phyloP scores from a whole-genome alignment of 2,329 filamentous ascomycete species.

The Trichoderma breve region DNA sequence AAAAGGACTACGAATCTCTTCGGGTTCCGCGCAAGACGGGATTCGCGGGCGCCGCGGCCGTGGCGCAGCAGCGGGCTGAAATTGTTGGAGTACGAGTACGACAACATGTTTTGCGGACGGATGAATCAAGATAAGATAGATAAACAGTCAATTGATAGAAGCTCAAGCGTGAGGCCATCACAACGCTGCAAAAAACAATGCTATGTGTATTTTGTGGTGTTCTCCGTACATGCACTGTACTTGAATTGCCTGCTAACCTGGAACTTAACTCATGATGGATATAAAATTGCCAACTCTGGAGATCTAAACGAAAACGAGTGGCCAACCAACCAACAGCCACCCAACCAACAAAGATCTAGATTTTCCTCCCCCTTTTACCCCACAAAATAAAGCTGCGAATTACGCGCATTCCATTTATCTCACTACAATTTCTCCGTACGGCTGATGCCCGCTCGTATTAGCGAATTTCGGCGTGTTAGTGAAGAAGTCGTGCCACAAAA shows the following conservation, averaged over 20 bases:
- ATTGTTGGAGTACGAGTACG: not conserved
- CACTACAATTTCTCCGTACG: not conserved
- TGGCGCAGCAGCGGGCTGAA: not conserved
- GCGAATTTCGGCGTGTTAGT: not conserved
- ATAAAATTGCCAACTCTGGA: not conserved
- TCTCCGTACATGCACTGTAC: not conserved
- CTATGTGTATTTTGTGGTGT: not conserved
- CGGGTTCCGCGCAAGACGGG: not conserved
- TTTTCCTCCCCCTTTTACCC: not conserved
- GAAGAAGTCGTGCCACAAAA: not conserved
- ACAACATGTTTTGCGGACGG: not conserved
- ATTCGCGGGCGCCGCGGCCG: not conserved
- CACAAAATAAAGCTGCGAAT: slow-evolving; percentile 6
- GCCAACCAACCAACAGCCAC: not conserved
- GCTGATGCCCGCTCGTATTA: not conserved
- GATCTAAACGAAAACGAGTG: not conserved
- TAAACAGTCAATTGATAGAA: not conserved
- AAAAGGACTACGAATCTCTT: not conserved
- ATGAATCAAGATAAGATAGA: not conserved
- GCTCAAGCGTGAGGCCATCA: not conserved
- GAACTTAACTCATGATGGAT: not conserved
- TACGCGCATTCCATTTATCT: not conserved
- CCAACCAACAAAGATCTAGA: not conserved
- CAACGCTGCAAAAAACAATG: not conserved
- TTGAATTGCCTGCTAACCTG: not conserved